Conservation (phyloP, 805 yeast genomes). For the Ogataea trehaloabstinens region DNA sequence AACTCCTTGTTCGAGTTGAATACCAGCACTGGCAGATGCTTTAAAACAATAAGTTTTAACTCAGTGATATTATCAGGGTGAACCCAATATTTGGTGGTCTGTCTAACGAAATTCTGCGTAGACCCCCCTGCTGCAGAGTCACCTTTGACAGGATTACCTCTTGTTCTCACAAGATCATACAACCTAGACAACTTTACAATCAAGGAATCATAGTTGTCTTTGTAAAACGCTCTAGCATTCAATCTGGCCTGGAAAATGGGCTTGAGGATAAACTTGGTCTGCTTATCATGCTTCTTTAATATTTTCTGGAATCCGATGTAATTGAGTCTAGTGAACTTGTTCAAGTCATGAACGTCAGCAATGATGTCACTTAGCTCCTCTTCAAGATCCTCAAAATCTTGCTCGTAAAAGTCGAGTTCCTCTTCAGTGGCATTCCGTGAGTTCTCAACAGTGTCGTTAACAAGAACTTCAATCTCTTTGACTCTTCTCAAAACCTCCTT, state of each 20-base stretch:
- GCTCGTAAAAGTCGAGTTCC: conserved; percentile 42
- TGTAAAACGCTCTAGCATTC: conserved; percentile 92
- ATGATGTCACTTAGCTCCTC: conserved; percentile 81
- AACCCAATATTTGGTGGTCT: conserved; percentile 98
- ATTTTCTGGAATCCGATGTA: conserved; percentile 97
- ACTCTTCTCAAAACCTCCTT: conserved; percentile 84
- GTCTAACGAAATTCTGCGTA: conserved; percentile 97
- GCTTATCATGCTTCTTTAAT: conserved; percentile 93
- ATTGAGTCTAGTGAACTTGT: conserved; percentile 88
- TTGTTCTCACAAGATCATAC: conserved; percentile 90
- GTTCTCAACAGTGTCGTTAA: conserved; percentile 52
- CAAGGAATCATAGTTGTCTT: conserved; percentile 86
- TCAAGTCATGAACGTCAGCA: conserved; percentile 96
- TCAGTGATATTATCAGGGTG: conserved; percentile 98
- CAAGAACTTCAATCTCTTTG: conserved; percentile 74
- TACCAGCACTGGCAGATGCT: conserved; percentile 95
- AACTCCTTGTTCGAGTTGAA: conserved; percentile 96
- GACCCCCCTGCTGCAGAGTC: conserved; percentile 98
- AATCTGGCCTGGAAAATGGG: conserved; percentile 93
- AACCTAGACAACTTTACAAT: conserved; percentile 86
- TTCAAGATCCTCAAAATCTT: conserved; percentile 71
- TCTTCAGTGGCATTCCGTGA: conserved; percentile 38
- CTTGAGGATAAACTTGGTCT: conserved; percentile 72
- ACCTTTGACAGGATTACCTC: conserved; percentile 93
- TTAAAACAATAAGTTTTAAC: conserved; percentile 84